A percentile compares a stretch with the other conserved stretches of the same genome.
These are phyloP conservation scores for sorghum (Sorghum bicolor) DNA, from an alignment of 176 grass and related monocot genomes.

Conservation along the genomic window DNA sequence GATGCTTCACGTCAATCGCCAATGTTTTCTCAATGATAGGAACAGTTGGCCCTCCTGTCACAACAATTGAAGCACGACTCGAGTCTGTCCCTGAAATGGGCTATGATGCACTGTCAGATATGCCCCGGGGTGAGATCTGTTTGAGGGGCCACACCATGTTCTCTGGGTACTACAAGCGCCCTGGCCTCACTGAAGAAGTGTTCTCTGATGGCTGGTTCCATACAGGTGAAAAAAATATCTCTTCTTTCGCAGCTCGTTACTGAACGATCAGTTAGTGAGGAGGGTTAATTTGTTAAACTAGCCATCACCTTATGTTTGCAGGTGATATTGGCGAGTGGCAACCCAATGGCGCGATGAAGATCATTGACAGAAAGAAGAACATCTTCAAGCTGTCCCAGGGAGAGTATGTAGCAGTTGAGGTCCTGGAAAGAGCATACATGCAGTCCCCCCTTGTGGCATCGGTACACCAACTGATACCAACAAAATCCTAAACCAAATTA, in stretches of 20 bases:
- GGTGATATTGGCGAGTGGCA: conserved; percentile 98
- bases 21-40: conserved; percentile 85
- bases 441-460: conserved; percentile 66
- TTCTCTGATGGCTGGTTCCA: conserved; percentile 88
- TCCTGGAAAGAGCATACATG: conserved; percentile 65
- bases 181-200: conserved; percentile 64
- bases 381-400: conserved; percentile 97
- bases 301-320: neutral
- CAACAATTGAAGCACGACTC: conserved; percentile 70
- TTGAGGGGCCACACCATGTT: conserved; percentile 88
- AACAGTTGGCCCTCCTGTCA: conserved; percentile 72
- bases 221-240: conserved; percentile 46
- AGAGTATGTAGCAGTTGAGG: conserved; percentile 91
- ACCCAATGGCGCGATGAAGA: conserved; percentile 80
- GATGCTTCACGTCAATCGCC: conserved; percentile 87
- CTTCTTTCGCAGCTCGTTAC: neutral
- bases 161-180: conserved; percentile 85
- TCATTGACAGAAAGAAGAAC: conserved; percentile 96
- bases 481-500: neutral
- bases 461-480: neutral
- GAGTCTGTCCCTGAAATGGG: conserved; percentile 89
- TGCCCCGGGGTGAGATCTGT: conserved; percentile 85
- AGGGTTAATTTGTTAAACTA: neutral
- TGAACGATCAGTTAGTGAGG: neutral
- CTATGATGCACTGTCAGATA: conserved; percentile 56